Evolutionary conservation across 2,329 filamentous ascomycete species (phyloP).

Genomic region (Hypomyces rosellus): DNA sequence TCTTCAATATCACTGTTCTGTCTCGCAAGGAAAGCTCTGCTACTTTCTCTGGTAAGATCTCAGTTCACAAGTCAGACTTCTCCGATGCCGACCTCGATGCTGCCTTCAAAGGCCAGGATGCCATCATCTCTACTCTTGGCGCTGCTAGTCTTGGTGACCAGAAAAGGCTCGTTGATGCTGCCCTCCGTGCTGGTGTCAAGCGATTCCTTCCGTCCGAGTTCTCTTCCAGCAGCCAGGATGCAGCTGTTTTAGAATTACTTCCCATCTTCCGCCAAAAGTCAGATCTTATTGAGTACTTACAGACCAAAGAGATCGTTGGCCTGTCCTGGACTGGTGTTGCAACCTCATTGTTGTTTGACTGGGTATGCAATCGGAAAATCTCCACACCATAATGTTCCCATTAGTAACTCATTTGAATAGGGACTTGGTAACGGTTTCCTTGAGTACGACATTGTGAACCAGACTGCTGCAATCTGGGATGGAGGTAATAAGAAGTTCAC

Average conservation of each 20-base stretch:
- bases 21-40: constrained; percentile 11
- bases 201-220: constrained; percentile 50
- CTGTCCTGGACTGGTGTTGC: constrained; percentile 22
- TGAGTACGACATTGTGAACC: constrained; percentile 11
- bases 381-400: not conserved
- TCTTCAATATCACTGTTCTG: constrained; percentile 12
- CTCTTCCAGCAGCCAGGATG: constrained; percentile 23
- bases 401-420: not conserved
- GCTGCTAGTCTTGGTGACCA: constrained; percentile 36
- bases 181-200: constrained; percentile 45
- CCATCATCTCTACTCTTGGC: constrained; percentile 37
- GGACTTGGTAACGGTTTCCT: constrained; percentile 13
- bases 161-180: constrained; percentile 44
- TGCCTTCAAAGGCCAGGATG: constrained; percentile 14
- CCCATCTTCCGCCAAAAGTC: constrained; percentile 18
- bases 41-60: constrained; percentile 5
- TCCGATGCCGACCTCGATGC: constrained; percentile 10
- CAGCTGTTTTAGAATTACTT: constrained; percentile 12
- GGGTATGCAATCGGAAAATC: constrained; percentile 8
- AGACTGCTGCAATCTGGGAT: constrained; percentile 13
- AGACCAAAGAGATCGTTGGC: constrained; percentile 8
- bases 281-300: constrained; percentile 12
- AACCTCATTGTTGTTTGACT: constrained; percentile 26
- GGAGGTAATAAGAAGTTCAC: constrained; percentile 12
- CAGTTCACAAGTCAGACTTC: constrained; percentile 14